Conservation (phyloP, 1,139 yeast species). For the Geotrichum cucujoidarum region DNA sequence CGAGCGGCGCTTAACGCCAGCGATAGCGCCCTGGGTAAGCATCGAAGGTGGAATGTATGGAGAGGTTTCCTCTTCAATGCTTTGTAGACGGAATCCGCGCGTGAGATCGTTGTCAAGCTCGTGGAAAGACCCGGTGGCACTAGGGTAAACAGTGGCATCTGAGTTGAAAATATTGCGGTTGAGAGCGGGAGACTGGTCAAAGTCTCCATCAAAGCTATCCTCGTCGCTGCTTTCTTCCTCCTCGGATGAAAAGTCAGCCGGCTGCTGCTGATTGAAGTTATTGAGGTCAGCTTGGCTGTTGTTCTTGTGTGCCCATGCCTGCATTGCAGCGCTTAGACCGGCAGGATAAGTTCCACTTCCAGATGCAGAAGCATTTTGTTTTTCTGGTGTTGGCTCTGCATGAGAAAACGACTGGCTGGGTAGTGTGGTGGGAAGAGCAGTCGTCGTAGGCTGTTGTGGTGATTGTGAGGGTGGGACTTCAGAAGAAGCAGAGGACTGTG, state of each 20-base stretch:
- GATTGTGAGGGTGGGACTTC: too few species aligned
- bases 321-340: conserved; percentile 16
- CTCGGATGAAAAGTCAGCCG: conserved; percentile 22
- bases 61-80: conserved; percentile 18
- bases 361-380: too few species aligned
- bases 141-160: background rate
- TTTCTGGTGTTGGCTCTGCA: too few species aligned
- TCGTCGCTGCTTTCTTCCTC: conserved; percentile 24
- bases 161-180: background rate
- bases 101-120: background rate
- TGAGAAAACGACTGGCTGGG: too few species aligned
- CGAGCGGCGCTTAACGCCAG: conserved; percentile 17
- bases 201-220: conserved; percentile 11
- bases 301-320: conserved; percentile 20
- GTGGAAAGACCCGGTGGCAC: background rate
- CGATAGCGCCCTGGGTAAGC: conserved; percentile 5
- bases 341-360: conserved; percentile 5
- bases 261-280: conserved; percentile 6
- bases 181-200: background rate
- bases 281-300: conserved; percentile 20
- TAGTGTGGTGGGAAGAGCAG: too few species aligned
- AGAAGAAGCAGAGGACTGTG: too few species aligned
- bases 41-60: conserved; percentile 19
- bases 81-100: conserved; percentile 12
- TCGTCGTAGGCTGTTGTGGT: too few species aligned